phyloP scores from a whole-genome alignment of 2,329 filamentous ascomycete species.

The Hymenotorrendiella dingleyae region DNA sequence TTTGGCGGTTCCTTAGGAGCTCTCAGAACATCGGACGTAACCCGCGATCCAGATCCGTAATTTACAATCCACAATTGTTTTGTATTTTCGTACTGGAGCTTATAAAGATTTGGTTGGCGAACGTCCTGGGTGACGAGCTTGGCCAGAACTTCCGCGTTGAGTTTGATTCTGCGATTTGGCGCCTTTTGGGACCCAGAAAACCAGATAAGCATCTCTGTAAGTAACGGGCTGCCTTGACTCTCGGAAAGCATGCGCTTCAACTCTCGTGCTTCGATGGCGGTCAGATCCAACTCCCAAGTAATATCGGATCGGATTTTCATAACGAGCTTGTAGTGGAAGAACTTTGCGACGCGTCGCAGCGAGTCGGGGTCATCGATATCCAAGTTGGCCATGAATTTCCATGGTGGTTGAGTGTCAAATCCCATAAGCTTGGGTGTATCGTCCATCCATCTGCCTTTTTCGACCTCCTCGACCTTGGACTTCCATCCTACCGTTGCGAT shows the following conservation, averaged over 20 bases:
- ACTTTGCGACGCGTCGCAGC: neutral
- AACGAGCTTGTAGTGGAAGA: neutral
- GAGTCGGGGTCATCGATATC: neutral
- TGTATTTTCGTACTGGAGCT: neutral
- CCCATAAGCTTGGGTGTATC: no score
- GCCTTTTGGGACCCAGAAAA: neutral
- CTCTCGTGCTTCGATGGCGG: neutral
- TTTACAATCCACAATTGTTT: neutral
- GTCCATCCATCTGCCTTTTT: neutral
- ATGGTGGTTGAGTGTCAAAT: neutral
- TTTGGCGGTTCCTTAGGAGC: no score
- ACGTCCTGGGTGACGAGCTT: neutral
- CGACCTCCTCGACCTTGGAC: neutral
- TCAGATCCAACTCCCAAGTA: neutral
- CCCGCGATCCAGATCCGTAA: no score
- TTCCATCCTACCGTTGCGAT: neutral
- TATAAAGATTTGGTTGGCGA: neutral
- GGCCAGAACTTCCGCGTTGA: neutral
- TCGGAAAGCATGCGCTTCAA: neutral
- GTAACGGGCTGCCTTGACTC: neutral
- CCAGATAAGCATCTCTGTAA: neutral
- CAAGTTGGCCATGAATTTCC: constrained; percentile 4
- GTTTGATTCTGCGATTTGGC: neutral
- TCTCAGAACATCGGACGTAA: no score
- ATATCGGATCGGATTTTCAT: no score